Percentiles rank a stretch among this genome's conserved stretches.
These are phyloP conservation scores for Xylariaceae sp. DNA, from an alignment of 2,329 filamentous ascomycete species.

Conservation along the genomic window DNA sequence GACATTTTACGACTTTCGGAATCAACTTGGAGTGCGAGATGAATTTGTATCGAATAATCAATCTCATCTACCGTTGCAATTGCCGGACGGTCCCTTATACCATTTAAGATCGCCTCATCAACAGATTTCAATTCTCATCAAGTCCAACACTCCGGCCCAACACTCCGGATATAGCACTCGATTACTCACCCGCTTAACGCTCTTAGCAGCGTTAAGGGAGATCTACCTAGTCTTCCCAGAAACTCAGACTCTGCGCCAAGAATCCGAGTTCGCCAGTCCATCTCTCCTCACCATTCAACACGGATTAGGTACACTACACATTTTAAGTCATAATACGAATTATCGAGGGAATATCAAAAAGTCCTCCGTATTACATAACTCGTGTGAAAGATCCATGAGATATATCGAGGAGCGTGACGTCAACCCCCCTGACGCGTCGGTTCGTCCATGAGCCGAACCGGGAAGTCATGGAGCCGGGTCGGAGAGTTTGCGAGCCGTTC, in stretches of 20 bases:
- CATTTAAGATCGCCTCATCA: background rate
- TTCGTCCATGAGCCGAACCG: background rate
- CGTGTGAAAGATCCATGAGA: background rate
- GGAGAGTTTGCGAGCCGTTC: background rate
- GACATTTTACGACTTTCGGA: background rate
- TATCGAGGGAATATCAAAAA: no score
- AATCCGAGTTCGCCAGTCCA: no score
- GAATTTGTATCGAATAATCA: background rate
- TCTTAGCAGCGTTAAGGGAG: no score
- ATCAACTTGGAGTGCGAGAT: background rate
- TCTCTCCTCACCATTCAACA: no score
- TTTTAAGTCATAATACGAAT: no score
- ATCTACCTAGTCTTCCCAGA: no score
- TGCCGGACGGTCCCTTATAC: background rate
- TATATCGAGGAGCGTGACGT: background rate
- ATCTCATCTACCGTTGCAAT: background rate
- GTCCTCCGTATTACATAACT: background rate
- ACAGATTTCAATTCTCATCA: no score
- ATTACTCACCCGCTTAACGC: no score
- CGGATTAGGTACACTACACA: no score
- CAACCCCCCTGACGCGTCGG: background rate
- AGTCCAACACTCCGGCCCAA: no score
- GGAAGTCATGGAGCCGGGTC: background rate
- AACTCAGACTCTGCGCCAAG: no score
- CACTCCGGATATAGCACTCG: no score